Conservation (phyloP, 768 basidiomycete species). For the Mycena epipterygia region DNA sequence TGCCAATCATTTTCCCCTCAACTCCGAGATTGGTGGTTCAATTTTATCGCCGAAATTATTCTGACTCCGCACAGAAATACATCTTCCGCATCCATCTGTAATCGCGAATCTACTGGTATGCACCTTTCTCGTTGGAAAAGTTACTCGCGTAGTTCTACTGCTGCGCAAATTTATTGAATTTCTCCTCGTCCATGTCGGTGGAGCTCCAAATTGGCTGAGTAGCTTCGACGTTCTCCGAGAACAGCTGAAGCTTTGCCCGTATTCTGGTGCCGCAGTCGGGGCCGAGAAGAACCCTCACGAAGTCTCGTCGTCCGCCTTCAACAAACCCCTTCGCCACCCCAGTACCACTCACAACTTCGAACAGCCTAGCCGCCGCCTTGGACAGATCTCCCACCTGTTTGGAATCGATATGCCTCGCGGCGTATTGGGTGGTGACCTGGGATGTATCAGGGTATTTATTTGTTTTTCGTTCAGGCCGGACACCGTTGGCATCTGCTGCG, state of each 20-base stretch:
- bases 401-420: slow-evolving; percentile 1
- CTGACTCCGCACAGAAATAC: no score
- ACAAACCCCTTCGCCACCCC: slow-evolving; percentile 34
- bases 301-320: slow-evolving; percentile 34
- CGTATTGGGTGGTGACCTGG: slow-evolving; percentile 29
- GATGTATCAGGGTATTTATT: slow-evolving; percentile 36
- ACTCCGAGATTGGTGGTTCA: no score
- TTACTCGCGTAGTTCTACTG: background rate
- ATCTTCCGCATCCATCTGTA: no score
- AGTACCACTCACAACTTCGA: slow-evolving; percentile 40
- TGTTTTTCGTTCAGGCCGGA: slow-evolving; percentile 5
- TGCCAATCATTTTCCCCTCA: no score
- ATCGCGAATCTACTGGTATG: no score
- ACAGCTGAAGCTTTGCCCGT: slow-evolving; percentile 32
- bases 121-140: no score
- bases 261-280: slow-evolving; percentile 39
- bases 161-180: slow-evolving; percentile 24
- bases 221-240: slow-evolving; percentile 39
- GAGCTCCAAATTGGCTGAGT: slow-evolving; percentile 41
- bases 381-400: slow-evolving; percentile 42
- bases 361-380: slow-evolving; percentile 38
- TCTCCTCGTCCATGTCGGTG: slow-evolving; percentile 40
- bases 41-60: no score
- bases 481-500: slow-evolving; percentile 10
- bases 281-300: slow-evolving; percentile 40